These are phyloP conservation scores for Pelagophyceae sp. DNA, from an alignment of 352 stramenopile genomes.

Conservation along the genomic window DNA sequence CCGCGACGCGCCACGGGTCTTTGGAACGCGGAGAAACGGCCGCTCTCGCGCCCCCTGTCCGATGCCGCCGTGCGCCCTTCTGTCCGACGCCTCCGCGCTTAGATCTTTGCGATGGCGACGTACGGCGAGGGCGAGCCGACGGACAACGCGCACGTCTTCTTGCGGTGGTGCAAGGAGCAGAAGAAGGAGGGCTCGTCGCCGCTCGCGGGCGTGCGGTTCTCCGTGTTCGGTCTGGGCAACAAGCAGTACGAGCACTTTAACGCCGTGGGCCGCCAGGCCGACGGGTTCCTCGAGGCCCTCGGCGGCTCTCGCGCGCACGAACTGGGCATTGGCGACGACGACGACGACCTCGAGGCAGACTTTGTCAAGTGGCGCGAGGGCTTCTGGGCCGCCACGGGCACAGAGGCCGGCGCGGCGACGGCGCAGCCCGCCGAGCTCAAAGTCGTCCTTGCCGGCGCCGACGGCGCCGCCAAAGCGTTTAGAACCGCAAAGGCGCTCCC, in stretches of 20 bases:
- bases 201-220: slow-evolving; percentile 67
- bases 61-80: no score
- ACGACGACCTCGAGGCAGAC: slow-evolving; percentile 87
- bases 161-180: slow-evolving; percentile 50
- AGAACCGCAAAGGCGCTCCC: no score
- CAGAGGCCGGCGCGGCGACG: slow-evolving; percentile 29
- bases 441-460: slow-evolving; percentile 43
- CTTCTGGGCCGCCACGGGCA: neutral
- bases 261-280: slow-evolving; percentile 78
- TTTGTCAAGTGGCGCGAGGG: slow-evolving; percentile 68
- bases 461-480: no score
- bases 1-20: no score
- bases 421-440: slow-evolving; percentile 22
- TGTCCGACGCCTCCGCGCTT: slow-evolving; percentile 5
- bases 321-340: slow-evolving; percentile 90
- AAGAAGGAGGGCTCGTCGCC: slow-evolving; percentile 26
- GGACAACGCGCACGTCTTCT: slow-evolving; percentile 88
- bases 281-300: slow-evolving; percentile 69
- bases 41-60: no score
- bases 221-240: slow-evolving; percentile 96
- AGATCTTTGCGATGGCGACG: slow-evolving; percentile 88
- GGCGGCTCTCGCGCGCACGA: slow-evolving; percentile 69
- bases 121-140: slow-evolving; percentile 96
- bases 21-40: no score
- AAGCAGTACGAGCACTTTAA: slow-evolving; percentile 98